Conservation (phyloP, 305 asterid species). For the Fraxinus floribunda region DNA sequence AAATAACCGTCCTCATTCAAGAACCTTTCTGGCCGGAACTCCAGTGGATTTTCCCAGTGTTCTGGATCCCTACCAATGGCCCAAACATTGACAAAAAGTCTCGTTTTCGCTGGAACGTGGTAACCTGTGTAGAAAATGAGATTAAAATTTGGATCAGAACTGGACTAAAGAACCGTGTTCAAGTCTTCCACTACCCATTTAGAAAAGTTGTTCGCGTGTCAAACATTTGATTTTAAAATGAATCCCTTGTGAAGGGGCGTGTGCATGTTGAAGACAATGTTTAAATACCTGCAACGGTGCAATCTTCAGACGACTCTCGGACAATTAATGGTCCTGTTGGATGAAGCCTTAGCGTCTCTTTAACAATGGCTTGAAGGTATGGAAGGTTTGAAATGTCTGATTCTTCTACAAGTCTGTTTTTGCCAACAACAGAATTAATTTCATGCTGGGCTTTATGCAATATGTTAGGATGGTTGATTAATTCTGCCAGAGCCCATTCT, state of each 20-base stretch:
- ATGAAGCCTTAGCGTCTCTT: constrained; percentile 45
- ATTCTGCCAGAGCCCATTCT: constrained; percentile 49
- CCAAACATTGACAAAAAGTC: constrained; percentile 40
- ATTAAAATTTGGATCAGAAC: not conserved
- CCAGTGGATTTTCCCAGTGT: constrained; percentile 39
- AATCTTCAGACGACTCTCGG: constrained; percentile 36
- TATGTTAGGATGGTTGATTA: constrained; percentile 40
- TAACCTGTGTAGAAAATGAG: constrained; percentile 5
- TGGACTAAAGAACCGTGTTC: not conserved
- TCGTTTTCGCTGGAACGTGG: constrained; percentile 30
- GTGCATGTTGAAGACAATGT: not conserved
- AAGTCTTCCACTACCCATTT: not conserved
- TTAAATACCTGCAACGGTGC: constrained; percentile 21
- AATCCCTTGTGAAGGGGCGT: not conserved
- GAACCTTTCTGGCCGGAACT: constrained; percentile 43
- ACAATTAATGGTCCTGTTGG: constrained; percentile 40
- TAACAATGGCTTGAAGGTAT: constrained; percentile 42
- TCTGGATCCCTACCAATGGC: constrained; percentile 41
- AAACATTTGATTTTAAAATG: not conserved
- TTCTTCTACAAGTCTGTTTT: constrained; percentile 27
- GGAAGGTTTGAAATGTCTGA: constrained; percentile 40
- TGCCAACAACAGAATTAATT: constrained; percentile 27
- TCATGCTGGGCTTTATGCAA: constrained; percentile 34
- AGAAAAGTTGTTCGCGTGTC: not conserved
- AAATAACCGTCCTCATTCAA: constrained; percentile 1